Percentiles rank a stretch among this genome's conserved stretches.
phyloP scores from a whole-genome alignment of 2,329 filamentous ascomycete species.

The Lachnum nothofagi region DNA sequence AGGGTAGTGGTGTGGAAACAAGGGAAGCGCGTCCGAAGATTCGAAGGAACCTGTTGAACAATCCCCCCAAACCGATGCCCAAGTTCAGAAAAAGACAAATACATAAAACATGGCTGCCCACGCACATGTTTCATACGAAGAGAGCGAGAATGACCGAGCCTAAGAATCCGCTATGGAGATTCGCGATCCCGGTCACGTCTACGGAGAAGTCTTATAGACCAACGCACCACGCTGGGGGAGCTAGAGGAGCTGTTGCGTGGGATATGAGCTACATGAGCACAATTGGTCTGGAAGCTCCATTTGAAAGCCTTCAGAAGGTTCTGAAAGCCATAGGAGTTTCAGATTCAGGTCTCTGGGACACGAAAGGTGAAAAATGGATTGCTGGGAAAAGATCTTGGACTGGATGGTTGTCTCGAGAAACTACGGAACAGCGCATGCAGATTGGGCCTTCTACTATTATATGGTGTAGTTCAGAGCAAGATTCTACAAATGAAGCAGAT shows the following conservation, averaged over 20 bases:
- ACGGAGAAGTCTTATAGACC: conserved; percentile 86
- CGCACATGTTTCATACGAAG: conserved; percentile 91
- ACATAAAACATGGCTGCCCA: conserved; percentile 90
- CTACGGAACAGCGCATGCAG: conserved; percentile 46
- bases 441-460: conserved; percentile 71
- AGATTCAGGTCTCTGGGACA: conserved; percentile 56
- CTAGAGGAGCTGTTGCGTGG: conserved; percentile 78
- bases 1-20: conserved; percentile 34
- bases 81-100: conserved; percentile 82
- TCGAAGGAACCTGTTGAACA: conserved; percentile 64
- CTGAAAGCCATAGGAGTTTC: conserved; percentile 61
- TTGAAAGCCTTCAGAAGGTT: conserved; percentile 58
- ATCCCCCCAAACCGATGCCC: conserved; percentile 53
- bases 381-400: conserved; percentile 52
- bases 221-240: conserved; percentile 72
- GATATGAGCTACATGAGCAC: conserved; percentile 93
- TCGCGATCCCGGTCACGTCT: conserved; percentile 77
- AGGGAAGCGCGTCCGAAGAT: conserved; percentile 57
- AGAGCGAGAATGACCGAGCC: conserved; percentile 81
- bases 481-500: conserved; percentile 19
- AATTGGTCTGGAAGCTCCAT: conserved; percentile 67
- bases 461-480: conserved; percentile 52
- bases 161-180: conserved; percentile 79
- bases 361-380: conserved; percentile 67
- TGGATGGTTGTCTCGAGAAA: conserved; percentile 54